Base-by-base conservation (phyloP, 1,284 basidiomycete species). In the Apiotrichum siamense region DNA sequence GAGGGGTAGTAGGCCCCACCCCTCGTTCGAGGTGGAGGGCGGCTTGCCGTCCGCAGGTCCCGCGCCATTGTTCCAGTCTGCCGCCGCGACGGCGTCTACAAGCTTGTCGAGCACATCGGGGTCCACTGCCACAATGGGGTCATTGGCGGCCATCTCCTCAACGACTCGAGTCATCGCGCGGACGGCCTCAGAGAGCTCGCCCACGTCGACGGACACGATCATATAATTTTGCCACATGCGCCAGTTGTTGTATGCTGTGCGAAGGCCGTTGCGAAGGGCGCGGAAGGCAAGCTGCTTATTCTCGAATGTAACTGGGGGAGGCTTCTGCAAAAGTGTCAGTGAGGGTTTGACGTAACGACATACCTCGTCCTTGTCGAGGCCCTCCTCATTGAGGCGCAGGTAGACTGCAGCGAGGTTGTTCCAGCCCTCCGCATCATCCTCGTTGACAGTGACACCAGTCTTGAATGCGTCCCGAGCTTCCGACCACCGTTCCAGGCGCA, bases 161-260 rank as follows among this genome's bases (percentile, higher is more conserved):
- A 96, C 81, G 26, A 97, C 79, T 6, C 91, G 84, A 0, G 80
- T 80, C 42, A 92, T 79, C 0, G 93, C 93, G 23, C 88, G 84
- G 47, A 83, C 84, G 0, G 91, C 87, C 69, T 99, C 94, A 9
- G 83, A 77, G 39, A 97, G 79, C 72, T 97, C 88, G 7, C 93
- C 94, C 15, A 97, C 87, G 64, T 97, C 91, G 72, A 97, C 80
- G 7, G 88, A 81, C 32, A 98, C 86, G 60, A 97, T 78, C 87
- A 93, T 94, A 77, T 93, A 97, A 76, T 99, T 99, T 60, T 81
- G 80, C 96, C 96, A 99, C 83, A 99, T 93, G 17, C 89, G 82
- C 94, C 94, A 98, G 65, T 93, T 93, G 47, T 91, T 85, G 71
- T 89, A 88, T 46, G 82, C 81, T 67, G 82, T 83, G 60, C 84